Evolutionary conservation across 352 stramenopile genomes (phyloP).

Genomic region (Sclerospora graminicola): DNA sequence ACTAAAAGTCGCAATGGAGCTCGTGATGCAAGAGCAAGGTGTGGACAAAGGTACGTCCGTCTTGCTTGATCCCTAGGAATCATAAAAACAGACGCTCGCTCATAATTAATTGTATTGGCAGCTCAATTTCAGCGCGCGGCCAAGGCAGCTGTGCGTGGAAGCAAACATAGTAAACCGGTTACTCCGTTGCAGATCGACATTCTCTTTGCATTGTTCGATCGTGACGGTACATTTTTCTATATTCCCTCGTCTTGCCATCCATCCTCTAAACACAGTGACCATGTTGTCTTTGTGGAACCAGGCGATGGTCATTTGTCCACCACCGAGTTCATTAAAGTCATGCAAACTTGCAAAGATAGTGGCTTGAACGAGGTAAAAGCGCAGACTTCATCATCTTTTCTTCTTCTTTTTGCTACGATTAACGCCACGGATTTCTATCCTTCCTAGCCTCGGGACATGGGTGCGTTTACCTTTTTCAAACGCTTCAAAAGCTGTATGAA

Average conservation of each 20-base stretch:
- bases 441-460: constrained; percentile 60
- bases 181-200: constrained; percentile 80
- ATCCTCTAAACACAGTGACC: neutral
- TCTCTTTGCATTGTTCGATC: constrained; percentile 74
- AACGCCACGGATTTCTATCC: too few species aligned
- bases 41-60: constrained; percentile 74
- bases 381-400: neutral
- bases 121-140: constrained; percentile 75
- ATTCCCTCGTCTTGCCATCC: neutral
- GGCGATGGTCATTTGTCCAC: constrained; percentile 66
- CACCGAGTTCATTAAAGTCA: constrained; percentile 80
- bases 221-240: constrained; percentile 33
- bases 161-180: constrained; percentile 48
- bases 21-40: constrained; percentile 74
- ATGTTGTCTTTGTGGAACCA: constrained; percentile 6
- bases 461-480: constrained; percentile 53
- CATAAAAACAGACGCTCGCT: neutral
- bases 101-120: constrained; percentile 7
- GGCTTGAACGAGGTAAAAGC: constrained; percentile 63
- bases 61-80: too few species aligned
- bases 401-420: neutral
- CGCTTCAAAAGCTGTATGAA: constrained; percentile 63
- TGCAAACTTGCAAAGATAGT: constrained; percentile 78
- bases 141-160: constrained; percentile 45
- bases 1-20: constrained; percentile 74